Evolutionary conservation across 768 basidiomycete species (phyloP).

Genomic region (Termitomyces sp.): DNA sequence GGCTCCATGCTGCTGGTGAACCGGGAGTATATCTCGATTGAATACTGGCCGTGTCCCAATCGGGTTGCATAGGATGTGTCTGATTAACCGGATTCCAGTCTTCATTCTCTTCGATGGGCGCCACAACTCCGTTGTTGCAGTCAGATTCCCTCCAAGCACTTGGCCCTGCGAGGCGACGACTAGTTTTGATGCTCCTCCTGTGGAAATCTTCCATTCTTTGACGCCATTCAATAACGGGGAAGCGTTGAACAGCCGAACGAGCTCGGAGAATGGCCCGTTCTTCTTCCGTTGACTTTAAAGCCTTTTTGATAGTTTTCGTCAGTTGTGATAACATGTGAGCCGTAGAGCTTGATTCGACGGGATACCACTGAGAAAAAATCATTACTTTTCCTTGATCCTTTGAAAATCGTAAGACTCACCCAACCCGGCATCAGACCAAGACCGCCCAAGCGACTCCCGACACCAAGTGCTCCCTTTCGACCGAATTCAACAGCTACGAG

Average conservation of each 20-base stretch:
- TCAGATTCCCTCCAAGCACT: conserved; percentile 80
- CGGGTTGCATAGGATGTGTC: conserved; percentile 62
- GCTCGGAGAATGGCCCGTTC: conserved; percentile 92
- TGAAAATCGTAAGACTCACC: conserved; percentile 45
- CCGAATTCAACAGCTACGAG: conserved; percentile 96
- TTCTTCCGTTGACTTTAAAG: conserved; percentile 84
- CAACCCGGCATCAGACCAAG: conserved; percentile 97
- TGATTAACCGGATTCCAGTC: conserved; percentile 78
- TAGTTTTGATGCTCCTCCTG: conserved; percentile 70
- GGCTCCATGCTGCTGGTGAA: conserved; percentile 64
- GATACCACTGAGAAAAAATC: conserved; percentile 74
- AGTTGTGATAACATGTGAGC: conserved; percentile 93
- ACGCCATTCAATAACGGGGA: conserved; percentile 98
- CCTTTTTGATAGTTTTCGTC: conserved; percentile 92
- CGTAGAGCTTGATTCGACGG: conserved; percentile 89
- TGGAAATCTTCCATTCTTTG: conserved; percentile 96
- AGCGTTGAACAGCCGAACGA: conserved; percentile 90
- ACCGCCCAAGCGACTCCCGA: conserved; percentile 90
- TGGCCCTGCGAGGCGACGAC: conserved; percentile 60
- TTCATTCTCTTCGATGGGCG: conserved; percentile 59
- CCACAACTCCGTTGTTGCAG: conserved; percentile 43
- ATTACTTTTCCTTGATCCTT: conserved; percentile 1
- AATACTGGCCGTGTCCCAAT: conserved; percentile 67
- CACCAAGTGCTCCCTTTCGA: conserved; percentile 93
- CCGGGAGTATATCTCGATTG: conserved; percentile 36